Conservation (phyloP, 129 eudicot genomes). For the Chrysanthemum lavandulifolium region DNA sequence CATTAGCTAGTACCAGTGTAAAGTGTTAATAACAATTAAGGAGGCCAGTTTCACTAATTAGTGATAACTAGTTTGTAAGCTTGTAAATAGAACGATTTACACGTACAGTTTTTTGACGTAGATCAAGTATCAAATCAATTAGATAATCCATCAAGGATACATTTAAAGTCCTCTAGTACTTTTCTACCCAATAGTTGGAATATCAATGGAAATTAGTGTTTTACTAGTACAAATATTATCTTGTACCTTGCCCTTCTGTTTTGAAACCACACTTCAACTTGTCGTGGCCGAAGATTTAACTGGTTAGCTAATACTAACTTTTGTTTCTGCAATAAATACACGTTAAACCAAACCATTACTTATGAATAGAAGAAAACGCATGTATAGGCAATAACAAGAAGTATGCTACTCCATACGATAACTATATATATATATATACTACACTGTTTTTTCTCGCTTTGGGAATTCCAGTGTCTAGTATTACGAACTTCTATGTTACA, state of each 20-base stretch:
- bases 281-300: conserved; percentile 88
- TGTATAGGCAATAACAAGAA: not conserved
- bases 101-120: not conserved
- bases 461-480: no score
- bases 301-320: conserved; percentile 82
- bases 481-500: no score
- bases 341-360: conserved; percentile 1
- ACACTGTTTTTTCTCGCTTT: no score
- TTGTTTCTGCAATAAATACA: conserved; percentile 63
- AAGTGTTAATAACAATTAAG: no score
- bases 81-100: not conserved
- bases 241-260: conserved; percentile 92
- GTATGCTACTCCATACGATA: no score
- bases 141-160: not conserved
- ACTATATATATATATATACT: no score
- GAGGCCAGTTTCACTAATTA: not conserved
- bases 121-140: not conserved
- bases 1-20: no score
- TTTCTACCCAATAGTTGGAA: not conserved
- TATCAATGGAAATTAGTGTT: not conserved
- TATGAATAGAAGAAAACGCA: not conserved
- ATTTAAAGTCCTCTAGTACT: not conserved
- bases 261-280: conserved; percentile 99
- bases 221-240: not conserved
- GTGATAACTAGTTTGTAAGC: conserved; percentile 1